Base-by-base conservation (phyloP, 352 stramenopile genomes). In the Globisporangium sylvaticum region DNA sequence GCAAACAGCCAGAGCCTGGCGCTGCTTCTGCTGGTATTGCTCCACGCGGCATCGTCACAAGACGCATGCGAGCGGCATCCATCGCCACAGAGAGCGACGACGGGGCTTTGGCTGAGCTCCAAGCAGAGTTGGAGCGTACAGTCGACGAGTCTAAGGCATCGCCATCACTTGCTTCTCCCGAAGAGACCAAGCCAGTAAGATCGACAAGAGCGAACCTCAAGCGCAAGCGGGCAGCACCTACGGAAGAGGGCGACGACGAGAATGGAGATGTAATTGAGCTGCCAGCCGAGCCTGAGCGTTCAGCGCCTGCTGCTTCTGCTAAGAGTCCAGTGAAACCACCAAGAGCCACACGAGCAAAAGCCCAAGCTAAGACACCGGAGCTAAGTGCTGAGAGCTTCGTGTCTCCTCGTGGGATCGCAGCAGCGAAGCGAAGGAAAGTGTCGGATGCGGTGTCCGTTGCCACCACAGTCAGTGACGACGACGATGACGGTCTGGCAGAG, bases 401-500 rank as follows among this genome's bases (percentile, higher is more conserved):
- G 12, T 53, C 46, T 53, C 7, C 46, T 22, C 18, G 20, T 14
- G 24, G 15, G 22, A 24, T 37, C 8, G 37, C 50, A 39, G 15
- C 46, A 57, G 32, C 31, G 39, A 52, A 53, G 25, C 22, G 27
- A 9, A 50, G 44, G 8, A 54, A 64, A 12, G 8, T 57, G 25
- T 61, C 62, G 48, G 72, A 70, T 24, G 58, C 66, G 3, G 57
- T 66, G 8, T 77, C 68, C 29, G 54, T 55, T 6, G 64, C 61
- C 1, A 66, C 67, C 15, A 74, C 70, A 3, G 69, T 77, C 32
- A 78, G 25, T 18, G 53, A 58, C 32, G 53, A 66, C 59, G 76
- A 76, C 56, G 50, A 57, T n/a, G 69, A 69, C 9, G 55, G 68
- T 1, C 62, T 81, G 29, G 66, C 55, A 15, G 74, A 79, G 44